phyloP scores from a whole-genome alignment of 805 yeast genomes.

The Metschnikowia arizonensis region DNA sequence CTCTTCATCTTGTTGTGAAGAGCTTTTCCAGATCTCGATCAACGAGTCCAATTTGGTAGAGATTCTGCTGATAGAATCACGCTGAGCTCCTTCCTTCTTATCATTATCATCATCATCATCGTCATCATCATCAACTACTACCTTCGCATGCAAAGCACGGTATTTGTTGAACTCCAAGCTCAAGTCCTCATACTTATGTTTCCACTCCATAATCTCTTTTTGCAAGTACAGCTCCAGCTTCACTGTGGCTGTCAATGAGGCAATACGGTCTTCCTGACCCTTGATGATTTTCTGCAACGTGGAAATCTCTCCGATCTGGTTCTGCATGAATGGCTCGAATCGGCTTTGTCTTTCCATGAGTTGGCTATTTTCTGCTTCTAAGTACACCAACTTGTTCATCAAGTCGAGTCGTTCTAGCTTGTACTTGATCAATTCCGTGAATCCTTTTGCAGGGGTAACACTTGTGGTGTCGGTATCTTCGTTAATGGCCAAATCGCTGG shows the following conservation, averaged over 20 bases:
- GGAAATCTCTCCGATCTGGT: constrained; percentile 49
- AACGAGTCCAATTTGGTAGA: constrained; percentile 34
- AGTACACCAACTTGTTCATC: constrained; percentile 40
- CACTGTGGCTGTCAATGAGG: constrained; percentile 37
- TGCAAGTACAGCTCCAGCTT: constrained; percentile 42
- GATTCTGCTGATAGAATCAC: constrained; percentile 18
- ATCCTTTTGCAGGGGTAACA: constrained; percentile 14
- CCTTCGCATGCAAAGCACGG: constrained; percentile 32
- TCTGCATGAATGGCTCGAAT: constrained; percentile 50
- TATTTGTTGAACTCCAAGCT: constrained; percentile 41
- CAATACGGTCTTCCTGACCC: constrained; percentile 47
- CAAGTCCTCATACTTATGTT: constrained; percentile 42
- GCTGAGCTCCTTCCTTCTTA: constrained; percentile 27
- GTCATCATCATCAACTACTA: constrained; percentile 28
- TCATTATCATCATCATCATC: constrained; percentile 30
- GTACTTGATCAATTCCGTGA: constrained; percentile 34
- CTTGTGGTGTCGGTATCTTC: constrained; percentile 4
- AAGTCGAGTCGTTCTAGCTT: constrained; percentile 44
- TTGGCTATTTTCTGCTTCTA: constrained; percentile 43
- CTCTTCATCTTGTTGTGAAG: constrained; percentile 10
- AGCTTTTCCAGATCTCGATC: constrained; percentile 31
- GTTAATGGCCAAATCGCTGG: constrained; percentile 5
- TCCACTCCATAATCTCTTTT: constrained; percentile 46
- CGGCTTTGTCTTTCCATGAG: constrained; percentile 40
- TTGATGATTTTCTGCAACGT: constrained; percentile 53